These are phyloP conservation scores for Talaromyces sp. DNA, from an alignment of 2,329 filamentous ascomycete genomes.

Conservation along the genomic window DNA sequence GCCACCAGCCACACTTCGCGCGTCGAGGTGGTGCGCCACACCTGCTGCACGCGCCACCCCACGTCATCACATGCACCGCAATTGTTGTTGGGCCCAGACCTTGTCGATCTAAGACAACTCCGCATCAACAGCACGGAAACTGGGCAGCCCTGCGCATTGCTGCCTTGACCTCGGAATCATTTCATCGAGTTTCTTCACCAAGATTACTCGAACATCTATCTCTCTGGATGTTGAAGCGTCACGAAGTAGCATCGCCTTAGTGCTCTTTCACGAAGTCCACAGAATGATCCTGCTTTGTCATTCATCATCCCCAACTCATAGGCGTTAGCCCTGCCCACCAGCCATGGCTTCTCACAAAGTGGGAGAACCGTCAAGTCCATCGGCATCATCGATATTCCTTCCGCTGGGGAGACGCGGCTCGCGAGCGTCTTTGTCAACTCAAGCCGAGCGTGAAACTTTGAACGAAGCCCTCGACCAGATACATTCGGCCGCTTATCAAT, in stretches of 20 bases:
- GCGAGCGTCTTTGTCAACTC: slow-evolving; percentile 45
- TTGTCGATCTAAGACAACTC: slow-evolving; percentile 4
- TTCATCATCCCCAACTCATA: slow-evolving; percentile 6
- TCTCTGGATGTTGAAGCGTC: background rate
- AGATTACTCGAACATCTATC: background rate
- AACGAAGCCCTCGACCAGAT: slow-evolving; percentile 78
- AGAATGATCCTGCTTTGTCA: slow-evolving; percentile 5
- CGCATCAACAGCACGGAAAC: slow-evolving; percentile 5
- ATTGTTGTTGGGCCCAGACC: slow-evolving; percentile 3
- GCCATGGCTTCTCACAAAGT: slow-evolving; percentile 32
- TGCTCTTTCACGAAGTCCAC: background rate
- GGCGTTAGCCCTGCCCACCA: background rate
- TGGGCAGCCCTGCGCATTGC: background rate
- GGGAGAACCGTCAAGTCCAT: slow-evolving; percentile 37
- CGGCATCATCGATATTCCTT: slow-evolving; percentile 39
- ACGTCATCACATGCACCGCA: slow-evolving; percentile 11
- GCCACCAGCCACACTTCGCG: slow-evolving; percentile 15
- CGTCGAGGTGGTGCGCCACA: slow-evolving; percentile 25
- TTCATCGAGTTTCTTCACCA: background rate
- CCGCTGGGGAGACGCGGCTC: slow-evolving; percentile 44
- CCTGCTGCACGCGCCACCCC: slow-evolving; percentile 6
- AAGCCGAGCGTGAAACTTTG: slow-evolving; percentile 66
- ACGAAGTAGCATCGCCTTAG: background rate
- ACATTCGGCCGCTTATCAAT: slow-evolving; percentile 80
- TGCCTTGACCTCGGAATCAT: background rate